phyloP scores from a whole-genome alignment of 768 basidiomycete species.

The Mycena crocata region DNA sequence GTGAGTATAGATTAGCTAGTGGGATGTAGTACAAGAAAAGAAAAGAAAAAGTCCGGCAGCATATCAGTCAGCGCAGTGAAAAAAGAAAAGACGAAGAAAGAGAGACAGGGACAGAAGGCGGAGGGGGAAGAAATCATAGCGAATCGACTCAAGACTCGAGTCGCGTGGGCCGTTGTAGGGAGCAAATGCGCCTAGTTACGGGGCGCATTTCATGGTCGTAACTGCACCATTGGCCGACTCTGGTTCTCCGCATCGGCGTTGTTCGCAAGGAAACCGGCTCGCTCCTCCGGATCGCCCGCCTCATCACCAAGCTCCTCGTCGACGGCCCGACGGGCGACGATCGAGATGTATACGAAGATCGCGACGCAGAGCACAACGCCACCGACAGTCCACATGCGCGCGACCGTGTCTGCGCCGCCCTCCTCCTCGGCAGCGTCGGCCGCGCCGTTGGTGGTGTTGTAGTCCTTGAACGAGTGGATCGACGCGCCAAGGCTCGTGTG shows the following conservation, averaged over 20 bases:
- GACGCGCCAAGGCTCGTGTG: constrained; percentile 91
- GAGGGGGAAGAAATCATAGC: no score
- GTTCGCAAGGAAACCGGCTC: constrained; percentile 26
- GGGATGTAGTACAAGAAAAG: constrained; percentile 6
- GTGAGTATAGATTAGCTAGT: constrained; percentile 26
- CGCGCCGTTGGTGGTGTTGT: constrained; percentile 57
- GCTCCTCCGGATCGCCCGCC: constrained; percentile 35
- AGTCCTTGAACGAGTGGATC: constrained; percentile 85
- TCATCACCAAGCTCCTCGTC: constrained; percentile 61
- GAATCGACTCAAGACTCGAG: no score
- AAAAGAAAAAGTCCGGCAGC: not conserved
- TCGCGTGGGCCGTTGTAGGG: not conserved
- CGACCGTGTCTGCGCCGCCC: constrained; percentile 59
- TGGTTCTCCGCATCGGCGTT: constrained; percentile 2
- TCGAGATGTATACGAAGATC: constrained; percentile 83
- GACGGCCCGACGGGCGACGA: constrained; percentile 78
- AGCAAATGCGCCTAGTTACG: not conserved
- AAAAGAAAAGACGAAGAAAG: not conserved
- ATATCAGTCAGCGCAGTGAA: no score
- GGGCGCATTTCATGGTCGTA: constrained; percentile 6
- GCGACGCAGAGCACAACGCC: constrained; percentile 79
- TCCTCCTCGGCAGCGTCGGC: constrained; percentile 52
- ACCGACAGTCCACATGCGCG: constrained; percentile 71
- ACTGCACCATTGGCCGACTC: constrained; percentile 21
- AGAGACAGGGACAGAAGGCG: not conserved